Base-by-base conservation (phyloP, 1,284 basidiomycete genomes). In the Ganoderma lucidum region DNA sequence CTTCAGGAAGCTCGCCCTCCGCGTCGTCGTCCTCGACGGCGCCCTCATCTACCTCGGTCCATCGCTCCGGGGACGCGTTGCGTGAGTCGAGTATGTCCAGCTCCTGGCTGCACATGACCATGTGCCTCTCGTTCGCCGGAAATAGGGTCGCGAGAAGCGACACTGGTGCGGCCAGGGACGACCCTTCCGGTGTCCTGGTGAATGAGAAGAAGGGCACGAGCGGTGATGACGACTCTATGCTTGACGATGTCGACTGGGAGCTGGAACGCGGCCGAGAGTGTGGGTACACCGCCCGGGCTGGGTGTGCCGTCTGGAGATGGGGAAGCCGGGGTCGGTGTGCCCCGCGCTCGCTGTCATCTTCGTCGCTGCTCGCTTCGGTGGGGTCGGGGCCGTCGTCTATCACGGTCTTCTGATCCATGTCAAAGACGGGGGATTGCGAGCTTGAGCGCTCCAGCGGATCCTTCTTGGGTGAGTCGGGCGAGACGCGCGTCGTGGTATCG, bases 101-200 rank as follows among this genome's bases (percentile, higher is more conserved):
- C 77, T 91, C 90, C 30, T 85, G 87, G 72, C 89, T 87, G 76
- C 90, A 92, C 53, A 90, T 90, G 56, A 93, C 86, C 90, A 93
- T 90, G 75, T 92, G 86, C 61, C 92, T 83, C 74, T 93, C 90
- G 62, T 83, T 83, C 14, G 85, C 85, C 28, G 90, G 89, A 77
- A 93, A 93, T 8, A 93, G 80, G 35, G 86, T 81, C 17, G 91
- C 87, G 6, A 93, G 85, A 39, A 89, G 78, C 59, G 85, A 81
- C 6, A 88, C 87, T 62, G 90, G 89, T 1, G 91, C 88, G 2
- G 91, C 92, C 65, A 93, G 80, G 28, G 91, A 92, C 37, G 90
- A 90, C 6, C 90, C 90, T 80, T 93, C 91, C n/a, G 84, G 79
- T 19, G 91, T 92, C 70, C 90, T 84, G n/a, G 91, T 93, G 77